phyloP scores from a whole-genome alignment of 768 basidiomycete species.

The Pleurotus sapidus region DNA sequence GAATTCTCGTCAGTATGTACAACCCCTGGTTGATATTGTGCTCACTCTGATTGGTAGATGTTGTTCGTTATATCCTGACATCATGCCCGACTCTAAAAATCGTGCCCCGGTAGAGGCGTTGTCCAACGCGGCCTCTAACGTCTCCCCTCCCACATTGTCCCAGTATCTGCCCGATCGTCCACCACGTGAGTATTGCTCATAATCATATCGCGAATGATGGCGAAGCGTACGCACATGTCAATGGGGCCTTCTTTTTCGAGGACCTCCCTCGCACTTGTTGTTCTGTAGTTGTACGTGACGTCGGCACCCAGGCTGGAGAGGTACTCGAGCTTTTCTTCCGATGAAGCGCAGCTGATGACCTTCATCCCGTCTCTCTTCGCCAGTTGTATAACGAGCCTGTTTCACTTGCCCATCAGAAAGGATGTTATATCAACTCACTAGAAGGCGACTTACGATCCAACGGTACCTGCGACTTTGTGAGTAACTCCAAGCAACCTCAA shows the following conservation, averaged over 20 bases:
- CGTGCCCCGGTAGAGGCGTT: conserved; percentile 30
- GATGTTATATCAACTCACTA: no score
- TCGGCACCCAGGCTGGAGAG: conserved; percentile 43
- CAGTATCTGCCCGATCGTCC: conserved; percentile 15
- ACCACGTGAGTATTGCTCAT: not conserved
- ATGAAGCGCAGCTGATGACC: conserved; percentile 51
- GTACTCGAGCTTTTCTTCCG: conserved; percentile 48
- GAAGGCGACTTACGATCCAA: conserved; percentile 40
- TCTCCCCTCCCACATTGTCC: conserved; percentile 40
- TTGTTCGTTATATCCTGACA: conserved; percentile 15
- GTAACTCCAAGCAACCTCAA: not conserved
- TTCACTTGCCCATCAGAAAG: not conserved
- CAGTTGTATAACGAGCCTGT: conserved; percentile 28
- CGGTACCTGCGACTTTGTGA: conserved; percentile 26
- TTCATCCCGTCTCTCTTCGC: conserved; percentile 31
- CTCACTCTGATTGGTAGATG: conserved; percentile 11
- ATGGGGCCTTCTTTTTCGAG: conserved; percentile 41
- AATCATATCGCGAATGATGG: not conserved
- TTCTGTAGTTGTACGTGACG: conserved; percentile 56
- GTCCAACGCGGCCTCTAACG: conserved; percentile 37
- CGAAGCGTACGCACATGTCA: not conserved
- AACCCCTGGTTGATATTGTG: not conserved
- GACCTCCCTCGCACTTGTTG: conserved; percentile 32
- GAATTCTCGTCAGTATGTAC: not conserved
- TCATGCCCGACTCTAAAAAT: conserved; percentile 31